A percentile compares a stretch with the other conserved stretches of the same genome.
Conservation (phyloP, 768 basidiomycete species). For the Mycena rosella region DNA sequence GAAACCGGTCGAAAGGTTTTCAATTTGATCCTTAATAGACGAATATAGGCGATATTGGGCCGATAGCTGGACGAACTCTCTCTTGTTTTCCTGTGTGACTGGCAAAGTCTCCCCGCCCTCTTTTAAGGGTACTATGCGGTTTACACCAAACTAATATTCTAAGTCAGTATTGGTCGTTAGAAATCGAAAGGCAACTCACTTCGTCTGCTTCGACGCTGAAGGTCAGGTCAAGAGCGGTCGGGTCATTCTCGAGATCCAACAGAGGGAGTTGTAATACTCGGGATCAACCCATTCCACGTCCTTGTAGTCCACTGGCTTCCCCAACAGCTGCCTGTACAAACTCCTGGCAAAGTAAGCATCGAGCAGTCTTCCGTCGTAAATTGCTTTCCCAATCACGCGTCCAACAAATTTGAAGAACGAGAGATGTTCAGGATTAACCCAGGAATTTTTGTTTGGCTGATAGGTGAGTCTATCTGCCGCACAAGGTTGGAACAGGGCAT, state of each 20-base stretch:
- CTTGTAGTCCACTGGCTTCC: constrained; percentile 93
- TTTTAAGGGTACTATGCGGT: constrained; percentile 89
- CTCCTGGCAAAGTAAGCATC: constrained; percentile 99
- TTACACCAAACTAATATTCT: constrained; percentile 82
- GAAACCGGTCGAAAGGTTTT: constrained; percentile 90
- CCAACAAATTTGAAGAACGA: constrained; percentile 99
- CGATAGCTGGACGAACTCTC: constrained; percentile 95
- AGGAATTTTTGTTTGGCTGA: constrained; percentile 94
- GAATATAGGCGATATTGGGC: constrained; percentile 94
- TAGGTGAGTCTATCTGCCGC: constrained; percentile 96
- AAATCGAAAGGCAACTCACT: constrained; percentile 56
- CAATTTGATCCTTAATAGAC: constrained; percentile 96
- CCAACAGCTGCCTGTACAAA: constrained; percentile 94
- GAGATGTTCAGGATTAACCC: constrained; percentile 95
- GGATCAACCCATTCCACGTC: constrained; percentile 99
- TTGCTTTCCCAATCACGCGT: constrained; percentile 96
- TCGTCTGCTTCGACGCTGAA: constrained; percentile 98
- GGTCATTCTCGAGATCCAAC: constrained; percentile 99
- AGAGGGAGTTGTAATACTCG: constrained; percentile 97
- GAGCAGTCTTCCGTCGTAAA: constrained; percentile 94
- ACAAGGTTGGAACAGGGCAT: constrained; percentile 98
- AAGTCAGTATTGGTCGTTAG: constrained; percentile 29
- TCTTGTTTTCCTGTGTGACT: constrained; percentile 97
- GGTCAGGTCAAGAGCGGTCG: constrained; percentile 85
- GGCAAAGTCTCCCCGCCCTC: constrained; percentile 84